Evolutionary conservation across 331 rosid genomes (phyloP), one percentile per base, ranked within the genome.

Genomic region (Erythrophleum ivorense): DNA sequence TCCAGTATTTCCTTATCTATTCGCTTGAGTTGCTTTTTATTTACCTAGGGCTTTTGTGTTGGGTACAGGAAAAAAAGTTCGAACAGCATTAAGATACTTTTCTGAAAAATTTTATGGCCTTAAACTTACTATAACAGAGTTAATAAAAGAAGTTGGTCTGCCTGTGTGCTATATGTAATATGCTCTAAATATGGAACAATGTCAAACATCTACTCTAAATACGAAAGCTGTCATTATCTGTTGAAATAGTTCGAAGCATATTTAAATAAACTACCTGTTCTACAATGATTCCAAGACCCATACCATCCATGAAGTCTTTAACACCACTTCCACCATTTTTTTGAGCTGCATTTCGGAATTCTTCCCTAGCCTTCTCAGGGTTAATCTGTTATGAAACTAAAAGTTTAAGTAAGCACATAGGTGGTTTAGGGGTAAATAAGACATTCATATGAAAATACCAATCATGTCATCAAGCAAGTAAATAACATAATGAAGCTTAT

Each of bases 261-360:
- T 4, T 21, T 19, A 48, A 71, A 46, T 10, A 41, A 43, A 21
- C 78, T 84, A 93, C 99, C 97, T 96, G 99, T 60, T 96, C 99
- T 19, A 84, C 98, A 75, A 93, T 81, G 92, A 93, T 87, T 78
- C 99, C 99, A 48, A 95, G 99, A 83, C 98, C 99, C 99, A 93
- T 96, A 49, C 98, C 98, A 91, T 93, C 98, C 99, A 96, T 93
- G 82, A 96, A 87, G 83, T 93, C 99, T 82, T 93, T 94, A 55
- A 96, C 90, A 36, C 99, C 94, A 70, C 85, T 91, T 85, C 97
- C 98, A 19, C 97, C 99, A 84, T 84, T 91, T 1, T 53, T 78
- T 68, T 86, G 73, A 58, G 88, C 36, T n/a, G 84, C 95, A 86
- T 82, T 79, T 48, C 88, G 93, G 83, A 95, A 95, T 81, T 95